Evolutionary conservation across 1,284 basidiomycete species (phyloP).

Genomic region (Sporisorium exsertum): DNA sequence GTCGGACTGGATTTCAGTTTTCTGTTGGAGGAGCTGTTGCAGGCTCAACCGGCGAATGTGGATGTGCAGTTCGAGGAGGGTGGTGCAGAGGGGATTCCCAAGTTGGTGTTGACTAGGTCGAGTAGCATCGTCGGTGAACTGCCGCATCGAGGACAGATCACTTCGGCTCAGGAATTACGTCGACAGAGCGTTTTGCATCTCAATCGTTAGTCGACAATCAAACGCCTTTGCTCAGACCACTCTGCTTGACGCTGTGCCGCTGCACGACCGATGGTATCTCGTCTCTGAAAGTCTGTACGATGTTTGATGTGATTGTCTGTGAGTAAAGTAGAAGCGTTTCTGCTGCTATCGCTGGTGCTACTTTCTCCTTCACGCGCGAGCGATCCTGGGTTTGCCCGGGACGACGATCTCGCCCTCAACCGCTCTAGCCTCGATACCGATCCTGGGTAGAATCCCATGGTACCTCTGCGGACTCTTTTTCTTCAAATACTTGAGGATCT

Average conservation of each 20-base stretch:
- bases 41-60: conserved; percentile 7
- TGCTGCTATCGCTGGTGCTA: too few species aligned
- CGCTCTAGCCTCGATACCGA: conserved; percentile 81
- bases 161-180: conserved; percentile 43
- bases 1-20: conserved; percentile 44
- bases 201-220: background rate
- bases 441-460: conserved; percentile 77
- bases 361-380: conserved; percentile 17
- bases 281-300: background rate
- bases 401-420: conserved; percentile 86
- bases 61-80: conserved; percentile 1
- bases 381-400: conserved; percentile 62
- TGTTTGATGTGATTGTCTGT: background rate
- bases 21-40: conserved; percentile 25
- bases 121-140: conserved; percentile 3
- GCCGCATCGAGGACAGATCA: background rate
- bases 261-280: background rate
- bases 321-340: background rate
- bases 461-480: conserved; percentile 78
- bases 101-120: conserved; percentile 18
- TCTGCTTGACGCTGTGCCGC: background rate
- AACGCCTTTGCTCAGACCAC: background rate
- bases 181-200: conserved; percentile 47
- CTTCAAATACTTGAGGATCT: conserved; percentile 84
- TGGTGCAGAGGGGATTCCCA: conserved; percentile 1